These are phyloP conservation scores for Furcasterigmium sp. DNA, from an alignment of 2,329 filamentous ascomycete genomes.

Conservation along the genomic window DNA sequence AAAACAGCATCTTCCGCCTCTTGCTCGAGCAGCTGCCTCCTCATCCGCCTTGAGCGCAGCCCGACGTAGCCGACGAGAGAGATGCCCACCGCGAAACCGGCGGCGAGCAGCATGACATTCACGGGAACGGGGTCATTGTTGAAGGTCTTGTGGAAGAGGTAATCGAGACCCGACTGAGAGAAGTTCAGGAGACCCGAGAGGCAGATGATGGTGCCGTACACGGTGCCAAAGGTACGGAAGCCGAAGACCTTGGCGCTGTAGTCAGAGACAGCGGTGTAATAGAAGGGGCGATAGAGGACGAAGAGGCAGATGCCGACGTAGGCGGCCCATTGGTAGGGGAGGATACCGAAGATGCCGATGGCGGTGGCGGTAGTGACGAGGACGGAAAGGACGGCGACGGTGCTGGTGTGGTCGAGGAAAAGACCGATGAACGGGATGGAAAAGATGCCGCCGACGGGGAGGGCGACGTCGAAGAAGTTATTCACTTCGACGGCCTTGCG, in stretches of 20 bases:
- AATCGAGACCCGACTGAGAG: slow-evolving; percentile 73
- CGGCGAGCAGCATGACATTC: slow-evolving; percentile 60
- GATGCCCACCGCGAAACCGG: slow-evolving; percentile 60
- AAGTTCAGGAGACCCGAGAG: slow-evolving; percentile 81
- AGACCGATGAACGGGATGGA: slow-evolving; percentile 81
- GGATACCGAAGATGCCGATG: slow-evolving; percentile 72
- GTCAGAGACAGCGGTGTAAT: slow-evolving; percentile 87
- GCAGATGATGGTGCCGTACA: slow-evolving; percentile 90
- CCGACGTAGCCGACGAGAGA: slow-evolving; percentile 63
- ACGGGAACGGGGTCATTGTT: slow-evolving; percentile 69
- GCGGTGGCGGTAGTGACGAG: slow-evolving; percentile 67
- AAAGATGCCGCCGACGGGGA: slow-evolving; percentile 78
- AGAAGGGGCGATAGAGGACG: slow-evolving; percentile 80
- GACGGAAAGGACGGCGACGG: slow-evolving; percentile 61
- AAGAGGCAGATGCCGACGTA: slow-evolving; percentile 76
- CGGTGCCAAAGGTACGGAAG: slow-evolving; percentile 85
- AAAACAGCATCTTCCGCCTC: slow-evolving; percentile 9
- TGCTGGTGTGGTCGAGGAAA: slow-evolving; percentile 72
- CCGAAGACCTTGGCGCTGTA: slow-evolving; percentile 90
- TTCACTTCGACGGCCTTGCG: slow-evolving; percentile 65
- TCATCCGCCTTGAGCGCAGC: slow-evolving; percentile 29
- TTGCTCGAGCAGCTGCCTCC: slow-evolving; percentile 16
- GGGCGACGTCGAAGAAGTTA: slow-evolving; percentile 72
- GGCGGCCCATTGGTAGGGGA: slow-evolving; percentile 64
- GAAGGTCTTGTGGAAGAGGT: slow-evolving; percentile 70